Percentiles rank a stretch among this genome's conserved stretches.
Conservation (phyloP, 352 stramenopile genomes). For the Plasmopara muralis region DNA sequence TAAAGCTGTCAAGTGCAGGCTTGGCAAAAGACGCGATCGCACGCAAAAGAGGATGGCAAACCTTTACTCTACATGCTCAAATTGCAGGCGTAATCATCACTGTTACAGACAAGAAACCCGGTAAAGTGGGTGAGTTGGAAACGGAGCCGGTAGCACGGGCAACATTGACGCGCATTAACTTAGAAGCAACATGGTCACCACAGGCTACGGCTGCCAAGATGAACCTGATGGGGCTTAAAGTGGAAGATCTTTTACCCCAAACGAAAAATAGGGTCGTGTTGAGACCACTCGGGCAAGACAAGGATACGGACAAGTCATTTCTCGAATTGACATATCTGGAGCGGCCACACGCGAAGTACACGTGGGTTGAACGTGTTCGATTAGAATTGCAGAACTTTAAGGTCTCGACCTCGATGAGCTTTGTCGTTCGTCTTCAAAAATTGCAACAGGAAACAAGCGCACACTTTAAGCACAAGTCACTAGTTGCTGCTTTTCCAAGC, state of each 20-base stretch:
- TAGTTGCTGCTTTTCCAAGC: conserved; percentile 36
- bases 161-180: conserved; percentile 55
- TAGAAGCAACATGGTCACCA: conserved; percentile 41
- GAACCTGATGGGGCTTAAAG: conserved; percentile 63
- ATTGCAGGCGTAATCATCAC: conserved; percentile 65
- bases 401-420: conserved; percentile 71
- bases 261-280: conserved; percentile 68
- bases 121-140: conserved; percentile 15
- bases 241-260: conserved; percentile 58
- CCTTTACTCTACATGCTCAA: conserved; percentile 59
- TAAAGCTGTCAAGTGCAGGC: conserved; percentile 12
- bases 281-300: conserved; percentile 33
- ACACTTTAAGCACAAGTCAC: conserved; percentile 62
- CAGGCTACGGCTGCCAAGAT: conserved; percentile 48
- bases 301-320: conserved; percentile 44
- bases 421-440: conserved; percentile 61
- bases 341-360: conserved; percentile 64
- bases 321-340: conserved; percentile 63
- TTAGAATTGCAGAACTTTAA: conserved; percentile 65
- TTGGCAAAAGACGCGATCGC: conserved; percentile 9
- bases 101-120: conserved; percentile 51
- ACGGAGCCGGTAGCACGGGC: conserved; percentile 57
- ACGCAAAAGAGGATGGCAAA: conserved; percentile 35
- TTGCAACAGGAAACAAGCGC: conserved; percentile 54
- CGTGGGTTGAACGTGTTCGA: conserved; percentile 51